Percentiles rank a stretch among this genome's conserved stretches.
Conservation (phyloP, 352 stramenopile species). For the Phytophthora capsici region DNA sequence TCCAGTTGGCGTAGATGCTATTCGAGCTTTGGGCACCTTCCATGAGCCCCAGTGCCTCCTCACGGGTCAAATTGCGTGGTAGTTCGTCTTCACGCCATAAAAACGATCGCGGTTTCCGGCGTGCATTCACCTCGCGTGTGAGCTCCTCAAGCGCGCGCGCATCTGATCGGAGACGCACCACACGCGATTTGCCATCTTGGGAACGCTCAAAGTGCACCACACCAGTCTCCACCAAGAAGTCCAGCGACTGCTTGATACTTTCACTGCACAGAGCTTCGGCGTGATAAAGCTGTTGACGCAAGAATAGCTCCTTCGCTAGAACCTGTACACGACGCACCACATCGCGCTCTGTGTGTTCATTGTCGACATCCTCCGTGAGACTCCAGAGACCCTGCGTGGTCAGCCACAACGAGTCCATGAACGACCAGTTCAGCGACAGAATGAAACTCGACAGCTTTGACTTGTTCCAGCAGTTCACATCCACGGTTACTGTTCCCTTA, state of each 20-base stretch:
- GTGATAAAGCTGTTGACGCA: conserved; percentile 48
- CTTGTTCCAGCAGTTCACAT: conserved; percentile 42
- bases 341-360: conserved; percentile 46
- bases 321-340: conserved; percentile 62
- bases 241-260: conserved; percentile 77
- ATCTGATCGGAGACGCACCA: conserved; percentile 34
- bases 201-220: conserved; percentile 46
- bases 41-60: conserved; percentile 44
- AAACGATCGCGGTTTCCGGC: conserved; percentile 52
- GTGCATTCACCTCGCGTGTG: conserved; percentile 46
- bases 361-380: conserved; percentile 25
- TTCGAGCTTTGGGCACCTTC: conserved; percentile 15
- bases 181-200: conserved; percentile 33
- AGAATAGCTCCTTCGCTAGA: conserved; percentile 60
- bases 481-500: conserved; percentile 33
- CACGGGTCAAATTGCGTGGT: conserved; percentile 28
- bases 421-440: conserved; percentile 75
- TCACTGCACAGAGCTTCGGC: conserved; percentile 78
- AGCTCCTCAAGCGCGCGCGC: conserved; percentile 34
- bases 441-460: conserved; percentile 63
- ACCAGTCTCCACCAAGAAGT: conserved; percentile 60
- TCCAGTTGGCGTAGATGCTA: conserved; percentile 48
- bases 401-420: conserved; percentile 80
- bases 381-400: conserved; percentile 56
- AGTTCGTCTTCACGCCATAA: conserved; percentile 52